Evolutionary conservation across 495 filamentous ascomycete species (phyloP), one percentile per base, ranked within the genome.

Genomic region (Delitschia confertaspora): DNA sequence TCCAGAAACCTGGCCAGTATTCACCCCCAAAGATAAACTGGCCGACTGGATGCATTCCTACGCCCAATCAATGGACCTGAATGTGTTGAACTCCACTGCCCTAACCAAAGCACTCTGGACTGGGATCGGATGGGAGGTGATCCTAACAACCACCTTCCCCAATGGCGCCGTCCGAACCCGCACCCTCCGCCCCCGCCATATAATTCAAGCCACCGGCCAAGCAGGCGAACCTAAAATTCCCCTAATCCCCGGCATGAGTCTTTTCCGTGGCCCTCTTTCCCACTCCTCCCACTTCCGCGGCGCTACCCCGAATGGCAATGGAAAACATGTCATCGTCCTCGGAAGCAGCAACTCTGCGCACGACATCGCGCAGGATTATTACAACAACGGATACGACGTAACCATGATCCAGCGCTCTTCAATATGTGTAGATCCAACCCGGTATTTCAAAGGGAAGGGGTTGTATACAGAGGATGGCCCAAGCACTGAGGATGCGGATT

Each of bases 291-390:
- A 84, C 21, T 85, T 83, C 56, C 25, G 32, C 1, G 53, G 47
- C 25, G 53, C 56, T 9, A 33, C 18, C 6, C 34, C 39, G 24
- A 58, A 66, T 0, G 6, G n/a, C 6, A 79, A 78, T 2, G n/a
- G 74, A 1, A 84, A 79, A 56, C 82, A 79, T 49, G 85, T 75
- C 1, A 62, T 91, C 14, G 74, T 93, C 0, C 71, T 93, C 5
- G 86, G 86, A 3, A 79, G 76, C 21, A 85, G 85, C 61, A 91
- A 88, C 57, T 88, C 82, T 1, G 76, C 70, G 8, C 79, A 88
- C 51, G 86, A 93, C 57, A 93, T 93, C 49, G 79, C 81, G 23
- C 83, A 89, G 57, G 80, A 89, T 51, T 89, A 70, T 55, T 78
- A 77, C 58, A 83, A 89, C 54, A 78, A 83, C 29, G 86, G 86